phyloP scores from a whole-genome alignment of 2,329 filamentous ascomycete species.

The Cladosporium sphaerospermum region DNA sequence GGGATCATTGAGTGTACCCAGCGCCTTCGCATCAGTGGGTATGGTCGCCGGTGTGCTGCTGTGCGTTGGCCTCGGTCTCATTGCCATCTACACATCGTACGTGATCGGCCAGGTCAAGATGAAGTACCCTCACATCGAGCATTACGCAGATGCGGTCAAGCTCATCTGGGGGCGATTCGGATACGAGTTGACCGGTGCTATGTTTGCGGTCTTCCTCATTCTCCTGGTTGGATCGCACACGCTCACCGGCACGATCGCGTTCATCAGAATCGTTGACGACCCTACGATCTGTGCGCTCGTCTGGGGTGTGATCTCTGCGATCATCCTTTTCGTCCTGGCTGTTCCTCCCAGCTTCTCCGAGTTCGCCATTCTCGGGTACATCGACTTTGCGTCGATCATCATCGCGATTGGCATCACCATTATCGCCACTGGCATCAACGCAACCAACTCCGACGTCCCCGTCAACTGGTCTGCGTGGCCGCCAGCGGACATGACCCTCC shows the following conservation, averaged over 20 bases:
- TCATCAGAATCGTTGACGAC: conserved; percentile 35
- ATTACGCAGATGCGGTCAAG: conserved; percentile 41
- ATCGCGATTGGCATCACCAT: conserved; percentile 31
- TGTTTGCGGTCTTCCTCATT: conserved; percentile 39
- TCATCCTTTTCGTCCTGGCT: conserved; percentile 31
- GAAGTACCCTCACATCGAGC: conserved; percentile 38
- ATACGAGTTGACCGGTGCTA: conserved; percentile 38
- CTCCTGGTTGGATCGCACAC: conserved; percentile 41
- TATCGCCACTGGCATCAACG: conserved; percentile 29
- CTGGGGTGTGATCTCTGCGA: conserved; percentile 38
- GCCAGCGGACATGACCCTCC: conserved; percentile 35
- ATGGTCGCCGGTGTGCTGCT: conserved; percentile 52
- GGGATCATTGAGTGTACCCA: conserved; percentile 52
- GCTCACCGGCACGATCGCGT: conserved; percentile 43
- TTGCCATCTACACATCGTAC: conserved; percentile 58
- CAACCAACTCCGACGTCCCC: conserved; percentile 24
- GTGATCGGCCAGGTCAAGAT: conserved; percentile 57
- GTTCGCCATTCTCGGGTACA: conserved; percentile 30
- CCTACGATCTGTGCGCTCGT: conserved; percentile 36
- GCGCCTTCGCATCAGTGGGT: conserved; percentile 49
- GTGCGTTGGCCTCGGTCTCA: conserved; percentile 48
- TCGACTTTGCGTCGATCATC: conserved; percentile 32
- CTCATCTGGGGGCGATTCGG: conserved; percentile 39
- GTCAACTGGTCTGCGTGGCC: conserved; percentile 31
- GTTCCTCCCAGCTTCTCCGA: conserved; percentile 32